These are phyloP conservation scores for Aspergillus nidulans DNA, from an alignment of 495 filamentous ascomycete genomes.

Conservation along the genomic window DNA sequence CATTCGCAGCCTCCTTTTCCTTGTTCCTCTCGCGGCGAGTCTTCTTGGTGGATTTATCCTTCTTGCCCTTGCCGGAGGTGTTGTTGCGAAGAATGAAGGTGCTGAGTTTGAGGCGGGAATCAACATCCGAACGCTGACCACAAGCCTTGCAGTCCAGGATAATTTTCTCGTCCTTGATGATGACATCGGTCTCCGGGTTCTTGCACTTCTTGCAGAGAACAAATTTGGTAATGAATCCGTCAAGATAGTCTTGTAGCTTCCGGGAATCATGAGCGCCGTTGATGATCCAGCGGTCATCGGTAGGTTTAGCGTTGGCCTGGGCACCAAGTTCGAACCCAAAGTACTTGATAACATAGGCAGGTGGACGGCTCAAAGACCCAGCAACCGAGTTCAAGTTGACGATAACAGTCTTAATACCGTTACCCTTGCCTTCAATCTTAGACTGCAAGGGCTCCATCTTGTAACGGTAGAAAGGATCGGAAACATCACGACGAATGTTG, in stretches of 20 bases:
- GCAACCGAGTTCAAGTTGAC: conserved; percentile 97
- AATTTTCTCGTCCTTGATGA: conserved; percentile 88
- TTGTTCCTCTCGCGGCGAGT: conserved; percentile 72
- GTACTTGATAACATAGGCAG: conserved; percentile 97
- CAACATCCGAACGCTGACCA: conserved; percentile 84
- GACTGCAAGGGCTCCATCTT: conserved; percentile 99
- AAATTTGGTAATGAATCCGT: conserved; percentile 96
- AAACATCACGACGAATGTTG: conserved; percentile 98
- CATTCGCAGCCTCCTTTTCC: conserved; percentile 57
- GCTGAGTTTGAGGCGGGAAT: conserved; percentile 90
- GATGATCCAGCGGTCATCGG: conserved; percentile 99
- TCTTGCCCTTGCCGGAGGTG: conserved; percentile 78
- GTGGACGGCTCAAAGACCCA: conserved; percentile 84
- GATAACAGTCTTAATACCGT: conserved; percentile 92
- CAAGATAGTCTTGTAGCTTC: conserved; percentile 97
- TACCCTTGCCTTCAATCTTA: conserved; percentile 99
- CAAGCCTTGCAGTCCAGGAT: conserved; percentile 97
- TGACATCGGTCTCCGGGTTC: conserved; percentile 95
- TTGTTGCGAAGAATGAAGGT: conserved; percentile 96
- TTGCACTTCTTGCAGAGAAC: conserved; percentile 99
- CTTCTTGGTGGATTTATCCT: conserved; percentile 88
- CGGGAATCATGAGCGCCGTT: conserved; percentile 93
- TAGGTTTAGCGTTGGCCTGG: conserved; percentile 94
- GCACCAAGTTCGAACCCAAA: conserved; percentile 98
- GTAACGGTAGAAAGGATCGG: conserved; percentile 99